Percentiles rank a stretch among this genome's conserved stretches.
Evolutionary conservation across 2,329 filamentous ascomycete species (phyloP).

Genomic region (Fusarium luffae): DNA sequence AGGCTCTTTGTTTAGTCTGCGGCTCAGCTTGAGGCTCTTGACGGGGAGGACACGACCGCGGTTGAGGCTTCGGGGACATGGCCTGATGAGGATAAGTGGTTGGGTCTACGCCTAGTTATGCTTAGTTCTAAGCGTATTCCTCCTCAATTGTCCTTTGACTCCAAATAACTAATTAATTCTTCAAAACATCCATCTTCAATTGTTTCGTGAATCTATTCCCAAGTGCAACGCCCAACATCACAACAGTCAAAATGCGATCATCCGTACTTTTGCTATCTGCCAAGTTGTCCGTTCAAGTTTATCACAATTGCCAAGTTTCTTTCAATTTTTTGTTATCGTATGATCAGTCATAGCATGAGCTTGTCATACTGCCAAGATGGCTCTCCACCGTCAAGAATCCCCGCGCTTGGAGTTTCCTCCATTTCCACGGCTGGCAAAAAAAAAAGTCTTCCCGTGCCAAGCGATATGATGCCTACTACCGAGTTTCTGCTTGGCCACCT

Average conservation of each 20-base stretch:
- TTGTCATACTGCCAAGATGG: not conserved
- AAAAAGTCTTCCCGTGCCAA: not conserved
- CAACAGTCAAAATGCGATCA: not conserved
- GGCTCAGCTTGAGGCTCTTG: constrained; percentile 8
- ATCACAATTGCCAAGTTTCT: not conserved
- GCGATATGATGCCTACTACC: not conserved
- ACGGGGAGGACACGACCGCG: not conserved
- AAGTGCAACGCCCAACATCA: not conserved
- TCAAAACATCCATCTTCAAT: not conserved
- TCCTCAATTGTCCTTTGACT: not conserved
- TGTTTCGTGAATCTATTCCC: not conserved
- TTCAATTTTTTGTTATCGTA: not conserved
- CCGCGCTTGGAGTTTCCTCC: not conserved
- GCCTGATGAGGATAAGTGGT: not conserved
- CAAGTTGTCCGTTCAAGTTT: not conserved
- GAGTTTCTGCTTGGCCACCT: not conserved
- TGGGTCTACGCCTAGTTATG: not conserved
- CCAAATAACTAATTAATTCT: not conserved
- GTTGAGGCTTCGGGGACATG: not conserved
- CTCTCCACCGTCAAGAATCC: not conserved
- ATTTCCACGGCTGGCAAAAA: not conserved
- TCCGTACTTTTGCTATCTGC: not conserved
- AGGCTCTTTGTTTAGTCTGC: not conserved
- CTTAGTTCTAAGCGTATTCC: not conserved
- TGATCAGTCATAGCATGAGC: not conserved